These are phyloP conservation scores for Sphagnum magellanicum DNA, from an alignment of 228 moss, liverwort and hornwort genomes.

Conservation along the genomic window DNA sequence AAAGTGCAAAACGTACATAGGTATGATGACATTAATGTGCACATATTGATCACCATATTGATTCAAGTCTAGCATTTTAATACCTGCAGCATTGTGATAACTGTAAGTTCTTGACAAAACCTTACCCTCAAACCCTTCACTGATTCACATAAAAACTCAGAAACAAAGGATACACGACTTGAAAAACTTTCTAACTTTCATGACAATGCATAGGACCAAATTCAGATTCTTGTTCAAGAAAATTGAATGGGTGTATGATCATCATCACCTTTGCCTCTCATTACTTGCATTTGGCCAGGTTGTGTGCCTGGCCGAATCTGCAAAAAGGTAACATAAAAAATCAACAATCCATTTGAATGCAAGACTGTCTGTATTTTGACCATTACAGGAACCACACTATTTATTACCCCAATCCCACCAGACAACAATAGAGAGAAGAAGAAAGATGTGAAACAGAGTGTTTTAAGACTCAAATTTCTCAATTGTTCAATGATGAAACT, in stretches of 20 bases:
- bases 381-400: no score
- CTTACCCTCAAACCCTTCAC: background rate
- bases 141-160: background rate
- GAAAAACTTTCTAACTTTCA: no score
- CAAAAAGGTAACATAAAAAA: constrained; percentile 1
- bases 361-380: no score
- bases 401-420: background rate
- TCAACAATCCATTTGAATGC: no score
- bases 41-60: constrained; percentile 88
- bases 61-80: constrained; percentile 70
- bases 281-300: constrained; percentile 68
- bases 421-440: constrained; percentile 1
- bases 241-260: no score
- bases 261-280: constrained; percentile 73
- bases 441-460: constrained; percentile 2
- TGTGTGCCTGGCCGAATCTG: constrained; percentile 84
- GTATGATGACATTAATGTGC: constrained; percentile 58
- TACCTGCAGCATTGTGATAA: constrained; percentile 18
- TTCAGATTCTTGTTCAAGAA: no score
- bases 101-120: background rate
- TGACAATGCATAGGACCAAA: no score
- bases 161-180: background rate
- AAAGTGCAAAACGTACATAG: constrained; percentile 43
- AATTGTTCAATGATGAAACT: no score
- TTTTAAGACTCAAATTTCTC: background rate